Percentiles rank a stretch among this genome's conserved stretches.
These are phyloP conservation scores for Ajuga reptans DNA, from an alignment of 305 asterid genomes.

Conservation along the genomic window DNA sequence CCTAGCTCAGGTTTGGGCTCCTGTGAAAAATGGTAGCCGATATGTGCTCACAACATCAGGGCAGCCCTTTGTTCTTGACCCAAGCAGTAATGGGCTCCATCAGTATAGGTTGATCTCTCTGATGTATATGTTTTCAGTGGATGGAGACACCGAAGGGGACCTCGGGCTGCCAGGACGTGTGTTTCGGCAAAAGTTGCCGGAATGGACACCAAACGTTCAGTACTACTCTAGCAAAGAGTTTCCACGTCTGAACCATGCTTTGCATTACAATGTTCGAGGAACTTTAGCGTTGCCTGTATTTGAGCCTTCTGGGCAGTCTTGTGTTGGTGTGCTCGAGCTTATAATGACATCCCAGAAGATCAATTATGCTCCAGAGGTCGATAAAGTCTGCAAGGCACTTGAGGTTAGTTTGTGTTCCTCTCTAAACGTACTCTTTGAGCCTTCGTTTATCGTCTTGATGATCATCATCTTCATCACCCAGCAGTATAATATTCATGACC, in stretches of 20 bases:
- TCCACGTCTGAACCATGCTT: slow-evolving; percentile 68
- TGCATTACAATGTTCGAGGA: slow-evolving; percentile 69
- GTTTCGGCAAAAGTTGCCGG: slow-evolving; percentile 67
- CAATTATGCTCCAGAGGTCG: slow-evolving; percentile 88
- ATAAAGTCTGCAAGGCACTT: slow-evolving; percentile 93
- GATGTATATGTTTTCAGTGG: slow-evolving; percentile 62
- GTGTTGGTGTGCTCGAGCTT: slow-evolving; percentile 82
- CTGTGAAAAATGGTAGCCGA: slow-evolving; percentile 62
- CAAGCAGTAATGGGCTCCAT: slow-evolving; percentile 68
- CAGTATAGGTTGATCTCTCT: slow-evolving; percentile 71
- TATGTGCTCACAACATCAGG: slow-evolving; percentile 79
- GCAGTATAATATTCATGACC: background rate
- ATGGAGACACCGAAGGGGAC: slow-evolving; percentile 54
- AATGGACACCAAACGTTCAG: slow-evolving; percentile 94
- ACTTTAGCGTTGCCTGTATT: slow-evolving; percentile 89
- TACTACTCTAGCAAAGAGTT: slow-evolving; percentile 80
- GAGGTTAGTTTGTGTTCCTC: slow-evolving; percentile 53
- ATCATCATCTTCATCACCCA: background rate
- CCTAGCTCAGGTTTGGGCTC: slow-evolving; percentile 91
- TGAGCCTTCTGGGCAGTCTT: slow-evolving; percentile 76
- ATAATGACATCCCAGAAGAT: slow-evolving; percentile 81
- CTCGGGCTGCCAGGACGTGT: slow-evolving; percentile 93
- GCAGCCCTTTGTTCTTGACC: slow-evolving; percentile 82
- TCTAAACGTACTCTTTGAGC: slow-evolving; percentile 1
- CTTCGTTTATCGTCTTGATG: slow-evolving; percentile 2